Base-by-base conservation (phyloP, 257 asterid genomes). In the Cynanchum wilfordii region DNA sequence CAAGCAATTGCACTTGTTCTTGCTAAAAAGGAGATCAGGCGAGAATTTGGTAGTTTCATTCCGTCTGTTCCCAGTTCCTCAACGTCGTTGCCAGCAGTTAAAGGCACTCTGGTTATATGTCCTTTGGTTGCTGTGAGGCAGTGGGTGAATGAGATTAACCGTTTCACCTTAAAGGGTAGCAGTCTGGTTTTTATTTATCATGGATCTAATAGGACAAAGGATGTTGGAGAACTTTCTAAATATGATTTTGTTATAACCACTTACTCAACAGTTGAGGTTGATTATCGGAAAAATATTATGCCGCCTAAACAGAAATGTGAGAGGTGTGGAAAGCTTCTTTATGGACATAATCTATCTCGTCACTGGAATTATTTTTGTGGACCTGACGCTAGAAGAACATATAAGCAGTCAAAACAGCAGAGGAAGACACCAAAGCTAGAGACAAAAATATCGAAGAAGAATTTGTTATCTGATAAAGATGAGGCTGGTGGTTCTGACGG, bases 1-100 rank as follows among this genome's bases (percentile, higher is more conserved):
- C 97, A 94, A 81, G 97, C 96, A 63, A 94, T 94, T 82, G 87
- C 98, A 17, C 96, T 94, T 44, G 98, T 94, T 80, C 91, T 90
- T 75, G 84, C 88, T 52, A 91, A 94, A 80, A 82, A 93, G 63
- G 88, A 83, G 74, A 63, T 91, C 62, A 56, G 42, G 55, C 76
- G 67, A 70, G 90, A 78, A 63, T 69, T 82, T 50, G 77, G 70
- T 50, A 72, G 67, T 56, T 57, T 76, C 24, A 81, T 70, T 40
- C 63, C 87, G 67, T 68, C 88, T 77, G 84, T 90, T 72, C 70
- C 90, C 47, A 58, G 88, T 75, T 78, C 87, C 69, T 84, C 92
- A 65, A 79, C 44, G 40, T 80, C 78, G 68, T 77, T 87, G 68
- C 93, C 90, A 47, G 79, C 80, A 33, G 79, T 94, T 30, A 94